These are phyloP conservation scores for Ophiosphaerella herpotricha DNA, from an alignment of 2,329 filamentous ascomycete species.

Conservation along the genomic window DNA sequence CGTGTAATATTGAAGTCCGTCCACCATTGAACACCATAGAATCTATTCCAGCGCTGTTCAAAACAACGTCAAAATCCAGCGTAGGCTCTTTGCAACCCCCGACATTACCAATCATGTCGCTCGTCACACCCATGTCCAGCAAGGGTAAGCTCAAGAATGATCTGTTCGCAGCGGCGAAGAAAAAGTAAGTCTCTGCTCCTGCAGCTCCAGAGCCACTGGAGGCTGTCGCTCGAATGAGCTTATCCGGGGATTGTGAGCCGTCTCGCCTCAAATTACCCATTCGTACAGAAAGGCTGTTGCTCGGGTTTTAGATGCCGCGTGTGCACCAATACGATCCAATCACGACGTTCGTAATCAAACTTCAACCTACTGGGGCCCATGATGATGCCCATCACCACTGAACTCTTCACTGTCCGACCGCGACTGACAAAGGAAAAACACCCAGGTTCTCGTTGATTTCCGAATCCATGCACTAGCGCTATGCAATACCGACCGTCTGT, in stretches of 20 bases:
- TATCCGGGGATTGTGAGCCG: constrained; percentile 22
- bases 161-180: constrained; percentile 13
- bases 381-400: background rate
- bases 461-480: constrained; percentile 1
- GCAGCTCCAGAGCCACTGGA: constrained; percentile 7
- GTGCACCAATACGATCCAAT: constrained; percentile 1
- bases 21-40: constrained; percentile 6
- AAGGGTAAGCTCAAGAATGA: constrained; percentile 1
- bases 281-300: constrained; percentile 5
- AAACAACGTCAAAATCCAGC: background rate
- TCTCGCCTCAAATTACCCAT: constrained; percentile 23
- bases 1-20: constrained; percentile 12
- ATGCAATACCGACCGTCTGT: constrained; percentile 10
- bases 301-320: constrained; percentile 4
- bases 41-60: background rate
- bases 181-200: constrained; percentile 12
- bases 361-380: no score
- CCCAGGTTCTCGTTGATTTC: background rate
- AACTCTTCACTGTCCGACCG: background rate
- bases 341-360: background rate
- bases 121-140: background rate
- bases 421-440: background rate
- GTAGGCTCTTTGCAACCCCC: background rate
- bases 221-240: constrained; percentile 7
- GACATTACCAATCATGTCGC: background rate